A percentile compares a stretch with the other conserved stretches of the same genome.
phyloP scores from a whole-genome alignment of 108 stramenopile genomes.

The Conticribra weissflogii region DNA sequence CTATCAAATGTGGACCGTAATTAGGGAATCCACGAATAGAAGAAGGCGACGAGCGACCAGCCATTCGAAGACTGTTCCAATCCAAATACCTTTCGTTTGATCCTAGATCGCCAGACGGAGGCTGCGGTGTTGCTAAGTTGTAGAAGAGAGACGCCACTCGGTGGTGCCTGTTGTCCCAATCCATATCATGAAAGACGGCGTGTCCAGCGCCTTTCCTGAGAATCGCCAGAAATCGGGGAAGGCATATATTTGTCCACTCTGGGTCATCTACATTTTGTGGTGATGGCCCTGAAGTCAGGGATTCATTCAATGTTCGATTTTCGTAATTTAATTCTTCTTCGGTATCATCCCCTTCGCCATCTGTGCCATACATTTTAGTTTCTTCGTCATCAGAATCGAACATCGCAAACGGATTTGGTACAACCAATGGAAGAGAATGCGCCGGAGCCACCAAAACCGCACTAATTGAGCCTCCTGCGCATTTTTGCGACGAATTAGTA shows the following conservation, averaged over 20 bases:
- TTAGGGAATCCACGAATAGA: slow-evolving; percentile 24
- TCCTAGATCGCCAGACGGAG: not conserved
- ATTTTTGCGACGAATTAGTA: too few species aligned
- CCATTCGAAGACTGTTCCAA: slow-evolving; percentile 6
- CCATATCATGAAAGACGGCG: slow-evolving; percentile 71
- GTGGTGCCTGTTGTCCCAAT: slow-evolving; percentile 67
- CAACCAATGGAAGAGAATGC: slow-evolving; percentile 27
- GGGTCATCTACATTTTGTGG: slow-evolving; percentile 39
- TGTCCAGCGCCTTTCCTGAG: slow-evolving; percentile 73
- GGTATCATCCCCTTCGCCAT: slow-evolving; percentile 8
- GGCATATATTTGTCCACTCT: slow-evolving; percentile 61
- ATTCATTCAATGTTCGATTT: not conserved
- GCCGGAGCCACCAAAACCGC: slow-evolving; percentile 12
- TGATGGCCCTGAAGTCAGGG: slow-evolving; percentile 15
- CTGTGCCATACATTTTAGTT: not conserved
- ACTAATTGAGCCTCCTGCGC: not conserved
- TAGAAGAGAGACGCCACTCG: slow-evolving; percentile 70
- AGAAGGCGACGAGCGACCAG: slow-evolving; percentile 9
- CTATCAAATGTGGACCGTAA: slow-evolving; percentile 81
- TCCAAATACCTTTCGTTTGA: not conserved
- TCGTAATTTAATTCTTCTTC: not conserved
- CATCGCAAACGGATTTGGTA: slow-evolving; percentile 30
- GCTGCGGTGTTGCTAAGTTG: slow-evolving; percentile 35
- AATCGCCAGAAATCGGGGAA: slow-evolving; percentile 66
- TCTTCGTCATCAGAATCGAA: not conserved